Percentiles rank a stretch among this genome's conserved stretches.
Conservation (phyloP, 768 basidiomycete genomes). For the Xerocomellus amylosporus region DNA sequence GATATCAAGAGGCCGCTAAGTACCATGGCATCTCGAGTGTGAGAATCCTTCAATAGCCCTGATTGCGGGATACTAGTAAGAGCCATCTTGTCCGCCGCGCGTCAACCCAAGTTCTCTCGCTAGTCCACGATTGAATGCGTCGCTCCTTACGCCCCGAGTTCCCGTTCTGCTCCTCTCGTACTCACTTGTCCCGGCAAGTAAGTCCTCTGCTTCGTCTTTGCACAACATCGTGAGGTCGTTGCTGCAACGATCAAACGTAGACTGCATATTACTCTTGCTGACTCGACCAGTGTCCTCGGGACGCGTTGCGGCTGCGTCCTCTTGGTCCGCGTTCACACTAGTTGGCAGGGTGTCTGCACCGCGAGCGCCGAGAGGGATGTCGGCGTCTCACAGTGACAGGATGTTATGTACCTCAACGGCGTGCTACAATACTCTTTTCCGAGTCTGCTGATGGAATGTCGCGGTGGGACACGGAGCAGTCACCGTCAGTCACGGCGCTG, state of each 20-base stretch:
- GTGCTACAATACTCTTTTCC: too few species aligned
- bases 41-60: constrained; percentile 3
- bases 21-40: too few species aligned
- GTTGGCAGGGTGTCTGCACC: not conserved
- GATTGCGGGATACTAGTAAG: too few species aligned
- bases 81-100: too few species aligned
- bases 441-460: too few species aligned
- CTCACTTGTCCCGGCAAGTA: constrained; percentile 9
- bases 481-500: too few species aligned
- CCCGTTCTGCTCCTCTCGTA: constrained; percentile 17
- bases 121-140: constrained; percentile 14
- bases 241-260: not conserved
- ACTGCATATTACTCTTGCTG: not conserved
- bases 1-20: not conserved
- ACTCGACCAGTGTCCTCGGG: not conserved
- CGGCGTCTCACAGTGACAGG: not conserved
- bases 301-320: not conserved
- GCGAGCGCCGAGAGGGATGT: not conserved
- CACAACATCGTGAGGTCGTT: not conserved
- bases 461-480: too few species aligned
- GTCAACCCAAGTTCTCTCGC: not conserved
- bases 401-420: too few species aligned
- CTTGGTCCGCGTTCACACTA: not conserved
- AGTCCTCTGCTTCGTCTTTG: constrained; percentile 24
- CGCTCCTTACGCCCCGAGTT: constrained; percentile 25